Conservation (phyloP, 768 basidiomycete species). For the Panus rudis region DNA sequence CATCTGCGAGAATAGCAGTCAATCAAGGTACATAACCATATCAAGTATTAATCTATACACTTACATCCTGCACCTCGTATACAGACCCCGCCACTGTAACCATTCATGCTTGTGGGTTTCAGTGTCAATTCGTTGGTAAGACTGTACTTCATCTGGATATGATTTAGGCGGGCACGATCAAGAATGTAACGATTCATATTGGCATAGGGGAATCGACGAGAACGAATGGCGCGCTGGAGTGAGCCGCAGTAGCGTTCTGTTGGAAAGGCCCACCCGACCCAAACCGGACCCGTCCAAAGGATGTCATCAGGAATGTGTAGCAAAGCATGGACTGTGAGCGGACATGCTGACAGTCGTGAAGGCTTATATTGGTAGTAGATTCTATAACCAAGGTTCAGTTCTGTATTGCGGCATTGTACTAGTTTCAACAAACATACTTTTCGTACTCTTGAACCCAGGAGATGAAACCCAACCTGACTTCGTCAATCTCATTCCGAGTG, state of each 20-base stretch:
- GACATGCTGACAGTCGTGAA: constrained; percentile 20
- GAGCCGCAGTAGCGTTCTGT: constrained; percentile 24
- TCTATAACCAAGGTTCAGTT: too few species aligned
- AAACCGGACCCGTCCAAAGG: constrained; percentile 14
- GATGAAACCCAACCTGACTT: constrained; percentile 24
- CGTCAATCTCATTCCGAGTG: constrained; percentile 18
- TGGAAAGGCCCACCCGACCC: constrained; percentile 24
- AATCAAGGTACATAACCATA: too few species aligned
- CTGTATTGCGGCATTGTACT: too few species aligned
- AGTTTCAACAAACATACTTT: constrained; percentile 27
- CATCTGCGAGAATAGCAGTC: background rate
- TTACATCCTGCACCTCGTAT: too few species aligned
- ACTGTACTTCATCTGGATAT: constrained; percentile 11
- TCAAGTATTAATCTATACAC: too few species aligned
- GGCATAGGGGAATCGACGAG: constrained; percentile 13
- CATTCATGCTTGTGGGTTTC: background rate
- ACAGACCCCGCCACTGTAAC: background rate
- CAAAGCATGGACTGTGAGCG: constrained; percentile 26
- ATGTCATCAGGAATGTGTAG: constrained; percentile 26
- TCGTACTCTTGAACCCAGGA: constrained; percentile 35
- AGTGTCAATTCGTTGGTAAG: constrained; percentile 3
- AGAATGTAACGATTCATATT: constrained; percentile 12
- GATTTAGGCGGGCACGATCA: constrained; percentile 6
- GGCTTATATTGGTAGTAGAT: constrained; percentile 25
- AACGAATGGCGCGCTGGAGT: constrained; percentile 15